Percentiles rank a stretch among this genome's conserved stretches.
phyloP scores from a whole-genome alignment of 257 asterid genomes.

The Leptodermis oblonga region DNA sequence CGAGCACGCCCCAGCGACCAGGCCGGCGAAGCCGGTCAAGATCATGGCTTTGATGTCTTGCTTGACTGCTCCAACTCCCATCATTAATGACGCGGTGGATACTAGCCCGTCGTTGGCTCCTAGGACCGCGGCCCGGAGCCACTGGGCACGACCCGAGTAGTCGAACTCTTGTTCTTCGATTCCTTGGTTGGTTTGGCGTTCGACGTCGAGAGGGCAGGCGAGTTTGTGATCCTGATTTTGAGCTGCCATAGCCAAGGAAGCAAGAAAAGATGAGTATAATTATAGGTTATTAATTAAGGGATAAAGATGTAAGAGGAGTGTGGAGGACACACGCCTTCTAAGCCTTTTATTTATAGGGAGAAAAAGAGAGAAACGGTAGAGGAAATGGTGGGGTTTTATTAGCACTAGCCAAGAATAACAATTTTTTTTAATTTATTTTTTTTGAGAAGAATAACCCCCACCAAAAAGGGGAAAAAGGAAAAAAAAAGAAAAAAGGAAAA shows the following conservation, averaged over 20 bases:
- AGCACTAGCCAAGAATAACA: slow-evolving; percentile 4
- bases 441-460: no score
- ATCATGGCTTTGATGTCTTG: slow-evolving; percentile 76
- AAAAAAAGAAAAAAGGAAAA: neutral
- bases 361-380: slow-evolving; percentile 19
- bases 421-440: no score
- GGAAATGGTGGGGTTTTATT: slow-evolving; percentile 22
- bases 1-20: slow-evolving; percentile 81
- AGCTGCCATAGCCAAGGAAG: slow-evolving; percentile 29
- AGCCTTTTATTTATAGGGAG: slow-evolving; percentile 37
- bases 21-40: slow-evolving; percentile 72
- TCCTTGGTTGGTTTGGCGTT: slow-evolving; percentile 18
- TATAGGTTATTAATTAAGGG: neutral
- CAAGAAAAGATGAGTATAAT: neutral
- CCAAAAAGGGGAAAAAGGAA: no score
- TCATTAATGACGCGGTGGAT: slow-evolving; percentile 73
- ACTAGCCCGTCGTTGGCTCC: slow-evolving; percentile 87
- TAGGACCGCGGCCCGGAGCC: slow-evolving; percentile 87
- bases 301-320: slow-evolving; percentile 32
- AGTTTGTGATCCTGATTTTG: slow-evolving; percentile 35
- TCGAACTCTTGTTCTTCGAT: slow-evolving; percentile 43
- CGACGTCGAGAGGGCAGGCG: slow-evolving; percentile 22
- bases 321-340: slow-evolving; percentile 46
- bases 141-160: slow-evolving; percentile 71
- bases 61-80: slow-evolving; percentile 83